Conservation (phyloP, 257 asterid species). For the Cynanchum wilfordii region DNA sequence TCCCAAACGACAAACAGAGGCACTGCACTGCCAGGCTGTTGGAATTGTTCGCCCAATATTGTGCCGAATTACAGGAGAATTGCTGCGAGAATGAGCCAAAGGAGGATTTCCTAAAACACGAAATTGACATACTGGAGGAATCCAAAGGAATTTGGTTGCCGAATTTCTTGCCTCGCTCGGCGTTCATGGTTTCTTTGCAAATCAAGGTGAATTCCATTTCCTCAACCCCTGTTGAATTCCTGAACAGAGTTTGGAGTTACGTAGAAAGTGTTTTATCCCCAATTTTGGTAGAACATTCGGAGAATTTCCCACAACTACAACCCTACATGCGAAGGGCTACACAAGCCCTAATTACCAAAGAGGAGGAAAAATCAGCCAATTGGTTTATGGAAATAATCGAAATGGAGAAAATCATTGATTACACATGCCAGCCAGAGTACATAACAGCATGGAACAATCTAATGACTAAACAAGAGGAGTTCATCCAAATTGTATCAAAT, state of each 20-base stretch:
- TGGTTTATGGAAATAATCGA: slow-evolving; percentile 23
- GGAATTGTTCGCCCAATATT: background rate
- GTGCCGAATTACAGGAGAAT: background rate
- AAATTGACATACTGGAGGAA: slow-evolving; percentile 16
- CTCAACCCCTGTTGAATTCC: background rate
- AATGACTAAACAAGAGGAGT: slow-evolving; percentile 5
- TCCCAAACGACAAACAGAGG: slow-evolving; percentile 8
- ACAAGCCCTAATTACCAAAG: slow-evolving; percentile 9
- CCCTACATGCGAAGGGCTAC: slow-evolving; percentile 3
- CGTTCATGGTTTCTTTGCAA: background rate
- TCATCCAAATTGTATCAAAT: slow-evolving; percentile 8
- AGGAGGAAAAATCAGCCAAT: slow-evolving; percentile 17
- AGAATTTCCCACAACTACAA: slow-evolving; percentile 10
- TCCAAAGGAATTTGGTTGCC: slow-evolving; percentile 17
- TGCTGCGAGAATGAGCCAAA: background rate
- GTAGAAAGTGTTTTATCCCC: background rate
- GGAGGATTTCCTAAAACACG: background rate
- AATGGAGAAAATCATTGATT: slow-evolving; percentile 20
- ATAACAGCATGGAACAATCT: slow-evolving; percentile 4
- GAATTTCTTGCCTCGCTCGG: slow-evolving; percentile 8
- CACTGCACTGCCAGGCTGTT: slow-evolving; percentile 11
- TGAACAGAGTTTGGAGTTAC: background rate
- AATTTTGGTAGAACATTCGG: slow-evolving; percentile 6
- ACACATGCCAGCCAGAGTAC: slow-evolving; percentile 20
- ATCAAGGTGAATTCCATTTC: background rate